phyloP scores from a whole-genome alignment of 75 land plant species.

The Pinus albicaulis region DNA sequence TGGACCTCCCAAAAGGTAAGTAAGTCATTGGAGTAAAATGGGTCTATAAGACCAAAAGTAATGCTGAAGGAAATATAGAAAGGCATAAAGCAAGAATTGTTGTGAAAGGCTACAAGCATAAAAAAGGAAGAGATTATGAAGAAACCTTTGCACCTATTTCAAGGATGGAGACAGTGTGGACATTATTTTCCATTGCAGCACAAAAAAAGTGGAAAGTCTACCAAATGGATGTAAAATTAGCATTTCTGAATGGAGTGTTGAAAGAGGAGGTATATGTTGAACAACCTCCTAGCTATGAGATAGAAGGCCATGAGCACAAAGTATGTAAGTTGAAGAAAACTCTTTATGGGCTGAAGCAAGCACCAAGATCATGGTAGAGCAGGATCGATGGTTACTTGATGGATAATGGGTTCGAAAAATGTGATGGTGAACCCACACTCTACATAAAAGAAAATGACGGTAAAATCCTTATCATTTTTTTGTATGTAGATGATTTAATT shows the following conservation, averaged over 20 bases:
- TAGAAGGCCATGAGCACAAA: neutral
- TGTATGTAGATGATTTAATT: no score
- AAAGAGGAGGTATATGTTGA: neutral
- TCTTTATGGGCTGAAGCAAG: no score
- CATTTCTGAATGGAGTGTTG: neutral
- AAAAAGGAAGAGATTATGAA: no score
- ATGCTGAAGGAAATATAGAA: neutral
- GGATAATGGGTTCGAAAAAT: no score
- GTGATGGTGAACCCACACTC: no score
- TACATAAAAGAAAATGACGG: no score
- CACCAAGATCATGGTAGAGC: neutral
- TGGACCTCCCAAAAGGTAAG: conserved; percentile 10
- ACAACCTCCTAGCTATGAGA: conserved; percentile 2
- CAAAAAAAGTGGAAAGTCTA: neutral
- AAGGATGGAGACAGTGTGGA: neutral
- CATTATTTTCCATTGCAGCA: neutral
- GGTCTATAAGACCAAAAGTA: conserved; percentile 16
- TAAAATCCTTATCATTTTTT: no score
- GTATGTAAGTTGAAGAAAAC: no score
- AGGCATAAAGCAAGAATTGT: conserved; percentile 10
- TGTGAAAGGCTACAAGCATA: no score
- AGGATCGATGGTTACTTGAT: neutral
- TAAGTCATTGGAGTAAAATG: conserved; percentile 16
- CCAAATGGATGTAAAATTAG: neutral
- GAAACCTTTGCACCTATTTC: no score